phyloP scores from a whole-genome alignment of 768 basidiomycete species.

The Lentinus brumalis region DNA sequence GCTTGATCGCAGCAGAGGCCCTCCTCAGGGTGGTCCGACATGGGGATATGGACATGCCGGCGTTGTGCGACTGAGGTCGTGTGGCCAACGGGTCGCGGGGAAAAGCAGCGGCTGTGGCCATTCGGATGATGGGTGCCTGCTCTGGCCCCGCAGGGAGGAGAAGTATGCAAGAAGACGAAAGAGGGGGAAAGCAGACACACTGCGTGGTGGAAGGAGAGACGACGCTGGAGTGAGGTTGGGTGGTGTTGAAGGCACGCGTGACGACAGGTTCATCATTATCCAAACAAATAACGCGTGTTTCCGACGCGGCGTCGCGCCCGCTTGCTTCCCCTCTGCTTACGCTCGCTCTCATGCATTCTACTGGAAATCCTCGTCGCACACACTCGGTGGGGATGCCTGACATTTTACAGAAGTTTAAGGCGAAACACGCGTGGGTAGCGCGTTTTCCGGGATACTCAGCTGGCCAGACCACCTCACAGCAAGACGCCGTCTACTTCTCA shows the following conservation, averaged over 20 bases:
- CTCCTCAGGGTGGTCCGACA: constrained; percentile 27
- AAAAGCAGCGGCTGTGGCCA: constrained; percentile 36
- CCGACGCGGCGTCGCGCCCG: background rate
- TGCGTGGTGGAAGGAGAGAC: background rate
- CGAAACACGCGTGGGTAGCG: too few species aligned
- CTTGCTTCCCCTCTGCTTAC: background rate
- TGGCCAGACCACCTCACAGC: too few species aligned
- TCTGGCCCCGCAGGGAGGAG: constrained; percentile 1
- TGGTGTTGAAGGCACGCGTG: constrained; percentile 19
- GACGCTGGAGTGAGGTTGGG: constrained; percentile 1
- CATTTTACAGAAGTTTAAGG: too few species aligned
- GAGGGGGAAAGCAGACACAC: constrained; percentile 7
- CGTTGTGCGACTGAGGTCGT: constrained; percentile 40
- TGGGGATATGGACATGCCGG: constrained; percentile 35
- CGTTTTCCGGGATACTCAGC: too few species aligned
- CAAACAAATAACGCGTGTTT: constrained; percentile 23
- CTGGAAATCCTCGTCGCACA: too few species aligned
- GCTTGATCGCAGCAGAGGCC: constrained; percentile 41
- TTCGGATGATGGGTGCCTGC: constrained; percentile 11
- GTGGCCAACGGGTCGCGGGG: constrained; percentile 51
- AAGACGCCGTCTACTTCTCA: too few species aligned
- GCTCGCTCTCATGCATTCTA: too few species aligned
- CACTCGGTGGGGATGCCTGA: too few species aligned
- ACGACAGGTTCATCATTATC: constrained; percentile 17
- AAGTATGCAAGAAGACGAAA: constrained; percentile 24